Evolutionary conservation across 1,139 yeast species (phyloP), one percentile per base, ranked within the genome.

Genomic region (Yamadazyma diddensiae): DNA sequence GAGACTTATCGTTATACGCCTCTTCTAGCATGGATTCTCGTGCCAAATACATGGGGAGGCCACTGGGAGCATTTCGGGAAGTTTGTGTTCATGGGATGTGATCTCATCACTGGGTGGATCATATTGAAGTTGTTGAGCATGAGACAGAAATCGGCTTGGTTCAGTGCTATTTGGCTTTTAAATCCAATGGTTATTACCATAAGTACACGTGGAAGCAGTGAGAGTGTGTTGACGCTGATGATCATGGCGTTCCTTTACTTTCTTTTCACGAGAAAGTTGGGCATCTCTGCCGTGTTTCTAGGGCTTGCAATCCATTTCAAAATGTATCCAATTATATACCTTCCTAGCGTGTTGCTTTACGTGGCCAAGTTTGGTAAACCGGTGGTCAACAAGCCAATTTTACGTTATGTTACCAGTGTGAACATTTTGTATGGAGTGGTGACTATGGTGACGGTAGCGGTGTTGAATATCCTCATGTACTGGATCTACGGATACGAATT

Each of bases 141-240:
- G 21, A 38, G 32, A 20, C 37, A 46, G 7, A 63, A 68, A 13
- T 12, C 36, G 5, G 45, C 68, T 15, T 34, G 65, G 9, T 65
- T 78, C 38, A 57, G 80, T 21, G 61, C 82, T 1, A 63, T 88
- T 3, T 92, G 98, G 98, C 65, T 92, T 24, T 66, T 87, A 46
- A 92, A 92, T 55, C 98, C 98, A 9, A 85, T 92, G 94, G 98
- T 90, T 0, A 78, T 84, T 20, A 88, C 95, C 1, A 92, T 92
- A 27, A 82, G 94, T 41, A 88, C 97, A 0, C 65, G 98, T 35
- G 98, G 98, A 1, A 85, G 94, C 14, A 83, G 96, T 0, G 98
- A 92, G 53, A 90, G 97, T 41, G 69, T 92, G 2, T 62, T 92
- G 28, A 87, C 95, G 1, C 90, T 85, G 16, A 65, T 90, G 47